Base-by-base conservation (phyloP, 2,329 filamentous ascomycete species). In the Botrytis deweyae region DNA sequence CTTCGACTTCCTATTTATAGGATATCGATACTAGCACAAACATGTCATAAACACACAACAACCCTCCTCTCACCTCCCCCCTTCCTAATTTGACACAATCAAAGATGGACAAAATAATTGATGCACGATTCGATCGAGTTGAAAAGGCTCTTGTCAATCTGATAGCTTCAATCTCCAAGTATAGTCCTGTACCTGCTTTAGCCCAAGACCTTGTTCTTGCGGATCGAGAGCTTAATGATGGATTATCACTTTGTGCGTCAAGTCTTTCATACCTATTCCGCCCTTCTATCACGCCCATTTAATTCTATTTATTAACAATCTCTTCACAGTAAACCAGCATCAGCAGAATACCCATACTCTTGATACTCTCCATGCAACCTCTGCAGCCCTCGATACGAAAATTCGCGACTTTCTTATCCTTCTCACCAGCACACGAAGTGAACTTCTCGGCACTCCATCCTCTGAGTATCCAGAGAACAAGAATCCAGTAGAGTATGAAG, bases 111-210 rank as follows among this genome's bases (percentile, higher is more conserved):
- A 86, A 86, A 65, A 83, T 87, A 67, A 86, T 93, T 10, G 89
- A 92, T 76, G 81, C 80, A 64, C 89, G 88, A 78, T 91, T 93
- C 75, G 88, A 91, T 80, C 88, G 89, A 67, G 84, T 93, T 44
- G 91, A 92, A 78, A 88, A 87, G 78, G 89, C 90, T 1, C 85
- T 97, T 33, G 87, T 88, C 20, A 89, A 85, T 42, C 85, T 97
- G 49, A 91, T 94, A 78, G 92, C 94, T 81, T 95, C 93, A 0
- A 92, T 97, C 76, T 87, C 92, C 9, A 92, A 93, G 76, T 95
- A 95, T 83, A 93, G 94, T 79, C 93, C 93, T 0, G 93, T 91
- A 10, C 84, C 88, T 7, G 83, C 86, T 52, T 88, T 91, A 40
- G 92, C 91, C 9, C 85, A 88, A 73, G 91, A 94, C 76, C 88